Evolutionary conservation across 306 rosid species (phyloP), one percentile per base, ranked within the genome.

Genomic region (Clitoria ternatea): DNA sequence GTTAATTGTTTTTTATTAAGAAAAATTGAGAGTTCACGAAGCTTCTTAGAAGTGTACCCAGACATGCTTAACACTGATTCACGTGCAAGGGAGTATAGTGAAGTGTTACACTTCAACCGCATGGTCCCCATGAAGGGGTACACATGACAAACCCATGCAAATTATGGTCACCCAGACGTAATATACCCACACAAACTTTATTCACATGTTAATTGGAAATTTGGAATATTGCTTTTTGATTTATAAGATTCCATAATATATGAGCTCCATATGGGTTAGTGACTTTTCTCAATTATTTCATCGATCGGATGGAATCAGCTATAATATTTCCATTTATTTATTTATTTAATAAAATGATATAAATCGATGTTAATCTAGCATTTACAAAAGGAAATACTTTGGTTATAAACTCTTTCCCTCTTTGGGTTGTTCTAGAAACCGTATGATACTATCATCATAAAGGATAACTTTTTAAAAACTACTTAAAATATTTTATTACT

Each of bases 61-160:
- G 10, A 39, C 8, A 7, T 18, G 0, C 9, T 19, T 61, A 20
- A 24, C 11, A 50, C 54, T 14, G 66, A 53, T 27, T 45, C 61
- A 69, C 71, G 32, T 43, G 66, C 29, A 44, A 61, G 32, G 10
- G 62, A 53, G 18, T 35, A 23, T 32, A 67, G 49, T 29, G 55
- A 19, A 68, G 53, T 44, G 64, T 20, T 36, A 23, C 32, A 32
- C 10, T 12, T 55, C 15, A 42, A 40, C 35, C 65, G 61, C 77
- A 62, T 53, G 73, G 73, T 32, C 78, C 82, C 69, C 74, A 23
- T 64, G 23, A 55, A 63, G 74, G 74, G 63, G 24, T 63, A 47
- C 78, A 63, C 73, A 33, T 24, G 54, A 32, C 73, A 78, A 62
- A 53, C 66, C 65, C 66, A 70, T 72, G 73, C 23, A 42, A 45